These are phyloP conservation scores for Ophiostoma pallidulum DNA, from an alignment of 2,329 filamentous ascomycete genomes.

Conservation along the genomic window DNA sequence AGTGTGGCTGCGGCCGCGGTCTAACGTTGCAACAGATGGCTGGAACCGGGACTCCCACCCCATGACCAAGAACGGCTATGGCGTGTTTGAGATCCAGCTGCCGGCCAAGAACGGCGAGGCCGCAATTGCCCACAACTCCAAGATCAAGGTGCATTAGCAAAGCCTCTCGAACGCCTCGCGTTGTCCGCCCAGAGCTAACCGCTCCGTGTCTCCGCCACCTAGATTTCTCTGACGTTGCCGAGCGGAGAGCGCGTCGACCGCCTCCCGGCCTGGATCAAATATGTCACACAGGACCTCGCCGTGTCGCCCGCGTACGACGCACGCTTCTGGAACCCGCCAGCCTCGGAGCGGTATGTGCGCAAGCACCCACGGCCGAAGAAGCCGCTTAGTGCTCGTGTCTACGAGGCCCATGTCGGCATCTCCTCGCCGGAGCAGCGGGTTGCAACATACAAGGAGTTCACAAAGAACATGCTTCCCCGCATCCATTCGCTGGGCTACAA, in stretches of 20 bases:
- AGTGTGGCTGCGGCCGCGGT: background rate
- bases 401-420: slow-evolving; percentile 98
- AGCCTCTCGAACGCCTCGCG: too few relatives aligned
- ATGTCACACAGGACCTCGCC: slow-evolving; percentile 84
- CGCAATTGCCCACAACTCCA: slow-evolving; percentile 85
- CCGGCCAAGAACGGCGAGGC: slow-evolving; percentile 63
- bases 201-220: background rate
- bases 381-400: slow-evolving; percentile 79
- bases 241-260: slow-evolving; percentile 75
- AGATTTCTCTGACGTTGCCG: slow-evolving; percentile 78
- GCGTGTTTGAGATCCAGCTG: slow-evolving; percentile 75
- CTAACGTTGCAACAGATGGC: slow-evolving; percentile 46
- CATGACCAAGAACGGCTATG: slow-evolving; percentile 79
- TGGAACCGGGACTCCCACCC: slow-evolving; percentile 78
- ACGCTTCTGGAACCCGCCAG: slow-evolving; percentile 91
- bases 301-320: slow-evolving; percentile 92
- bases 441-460: slow-evolving; percentile 96
- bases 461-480: slow-evolving; percentile 77
- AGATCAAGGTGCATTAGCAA: slow-evolving; percentile 82
- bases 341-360: slow-evolving; percentile 67
- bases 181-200: background rate
- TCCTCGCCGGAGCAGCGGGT: slow-evolving; percentile 84
- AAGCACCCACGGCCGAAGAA: slow-evolving; percentile 75
- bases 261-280: slow-evolving; percentile 92
- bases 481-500: slow-evolving; percentile 92